These are phyloP conservation scores for Erigeron canadensis DNA, from an alignment of 129 eudicot genomes.

Conservation along the genomic window DNA sequence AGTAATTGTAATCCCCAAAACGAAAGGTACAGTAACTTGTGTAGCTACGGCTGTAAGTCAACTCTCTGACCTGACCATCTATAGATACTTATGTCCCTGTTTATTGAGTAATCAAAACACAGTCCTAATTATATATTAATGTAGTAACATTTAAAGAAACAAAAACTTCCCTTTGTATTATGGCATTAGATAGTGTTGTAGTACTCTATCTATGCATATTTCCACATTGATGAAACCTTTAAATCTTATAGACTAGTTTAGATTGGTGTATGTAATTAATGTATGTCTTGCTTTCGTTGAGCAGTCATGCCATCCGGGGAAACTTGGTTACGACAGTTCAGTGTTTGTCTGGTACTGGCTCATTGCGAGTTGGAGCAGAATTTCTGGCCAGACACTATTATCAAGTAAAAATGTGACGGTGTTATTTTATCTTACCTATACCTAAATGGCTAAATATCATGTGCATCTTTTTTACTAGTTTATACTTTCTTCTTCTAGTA, in stretches of 20 bases:
- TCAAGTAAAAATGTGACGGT: conserved; percentile 41
- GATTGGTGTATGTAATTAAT: neutral
- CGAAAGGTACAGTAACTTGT: too few relatives aligned
- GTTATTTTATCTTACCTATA: neutral
- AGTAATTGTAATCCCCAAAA: too few relatives aligned
- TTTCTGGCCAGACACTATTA: conserved; percentile 80
- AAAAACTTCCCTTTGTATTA: neutral
- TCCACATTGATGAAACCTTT: neutral
- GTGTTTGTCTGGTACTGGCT: conserved; percentile 97
- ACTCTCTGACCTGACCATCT: too few relatives aligned
- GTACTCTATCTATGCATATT: neutral
- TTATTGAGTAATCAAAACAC: neutral
- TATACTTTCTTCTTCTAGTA: neutral
- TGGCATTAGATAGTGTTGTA: neutral
- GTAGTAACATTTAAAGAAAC: conserved; percentile 2
- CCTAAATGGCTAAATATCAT: neutral
- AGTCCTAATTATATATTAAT: neutral
- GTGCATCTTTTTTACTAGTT: neutral
- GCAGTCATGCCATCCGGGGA: conserved; percentile 81
- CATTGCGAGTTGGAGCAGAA: conserved; percentile 89
- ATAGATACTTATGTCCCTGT: too few relatives aligned
- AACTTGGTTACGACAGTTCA: conserved; percentile 89
- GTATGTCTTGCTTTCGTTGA: conserved; percentile 22
- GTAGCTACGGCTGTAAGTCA: too few relatives aligned
- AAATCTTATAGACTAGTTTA: neutral